A percentile compares a stretch with the other conserved stretches of the same genome.
These are phyloP conservation scores for Mycena kentingensis DNA, from an alignment of 768 basidiomycete species.

Conservation along the genomic window DNA sequence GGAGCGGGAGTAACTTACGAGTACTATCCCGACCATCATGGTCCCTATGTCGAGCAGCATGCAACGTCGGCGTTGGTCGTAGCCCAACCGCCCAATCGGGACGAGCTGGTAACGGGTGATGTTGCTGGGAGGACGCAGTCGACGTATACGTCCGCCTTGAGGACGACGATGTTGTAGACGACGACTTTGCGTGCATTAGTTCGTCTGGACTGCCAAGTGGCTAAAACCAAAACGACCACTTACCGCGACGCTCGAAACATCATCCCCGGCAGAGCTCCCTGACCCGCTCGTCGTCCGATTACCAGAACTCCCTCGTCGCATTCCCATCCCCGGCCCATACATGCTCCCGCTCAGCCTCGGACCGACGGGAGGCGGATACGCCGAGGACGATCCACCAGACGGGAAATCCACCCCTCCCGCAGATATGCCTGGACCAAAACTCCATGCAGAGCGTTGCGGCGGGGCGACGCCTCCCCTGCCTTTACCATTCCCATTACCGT, in stretches of 20 bases:
- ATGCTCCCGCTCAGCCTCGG: constrained; percentile 16
- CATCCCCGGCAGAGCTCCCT: constrained; percentile 66
- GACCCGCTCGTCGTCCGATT: constrained; percentile 38
- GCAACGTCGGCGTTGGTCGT: constrained; percentile 71
- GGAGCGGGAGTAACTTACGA: no score
- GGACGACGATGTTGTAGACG: constrained; percentile 77
- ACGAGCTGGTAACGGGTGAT: constrained; percentile 77
- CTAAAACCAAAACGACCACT: constrained; percentile 35
- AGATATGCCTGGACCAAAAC: constrained; percentile 65
- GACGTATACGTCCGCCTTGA: constrained; percentile 79
- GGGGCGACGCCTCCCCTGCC: constrained; percentile 29
- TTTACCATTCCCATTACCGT: constrained; percentile 21
- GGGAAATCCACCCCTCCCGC: constrained; percentile 22
- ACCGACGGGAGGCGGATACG: constrained; percentile 11
- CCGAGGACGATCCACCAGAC: neutral
- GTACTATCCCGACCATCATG: constrained; percentile 32
- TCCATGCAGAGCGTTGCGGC: constrained; percentile 61
- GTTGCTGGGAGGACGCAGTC: constrained; percentile 60
- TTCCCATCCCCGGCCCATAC: constrained; percentile 59
- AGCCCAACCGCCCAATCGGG: constrained; percentile 91
- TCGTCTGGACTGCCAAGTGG: neutral
- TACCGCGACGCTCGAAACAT: constrained; percentile 75
- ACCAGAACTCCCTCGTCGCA: constrained; percentile 52
- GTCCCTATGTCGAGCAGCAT: constrained; percentile 59
- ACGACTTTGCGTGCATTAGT: constrained; percentile 46